Percentiles rank a stretch among this genome's conserved stretches.
These are phyloP conservation scores for Beauveria sp. DNA, from an alignment of 2,329 filamentous ascomycete species.

Conservation along the genomic window DNA sequence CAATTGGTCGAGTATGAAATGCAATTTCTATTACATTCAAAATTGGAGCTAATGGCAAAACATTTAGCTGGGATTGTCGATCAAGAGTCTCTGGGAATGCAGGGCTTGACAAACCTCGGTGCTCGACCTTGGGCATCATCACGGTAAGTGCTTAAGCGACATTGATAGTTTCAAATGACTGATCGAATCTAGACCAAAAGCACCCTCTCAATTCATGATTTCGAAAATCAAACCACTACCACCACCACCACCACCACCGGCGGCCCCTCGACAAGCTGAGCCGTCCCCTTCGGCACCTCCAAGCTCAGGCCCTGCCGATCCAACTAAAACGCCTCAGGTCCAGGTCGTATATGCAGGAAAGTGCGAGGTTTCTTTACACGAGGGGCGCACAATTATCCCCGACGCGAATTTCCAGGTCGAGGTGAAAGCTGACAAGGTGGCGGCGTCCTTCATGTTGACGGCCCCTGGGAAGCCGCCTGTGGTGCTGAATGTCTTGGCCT, in stretches of 20 bases:
- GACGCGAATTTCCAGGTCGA: neutral
- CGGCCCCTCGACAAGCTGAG: neutral
- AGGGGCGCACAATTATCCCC: neutral
- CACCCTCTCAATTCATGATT: neutral
- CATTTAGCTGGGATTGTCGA: neutral
- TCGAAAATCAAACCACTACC: neutral
- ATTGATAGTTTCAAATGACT: neutral
- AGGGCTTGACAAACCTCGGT: neutral
- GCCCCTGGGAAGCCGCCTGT: slow-evolving; percentile 9
- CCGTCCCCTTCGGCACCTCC: neutral
- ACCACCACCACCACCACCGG: neutral
- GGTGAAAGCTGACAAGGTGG: neutral
- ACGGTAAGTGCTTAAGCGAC: neutral
- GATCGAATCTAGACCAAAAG: neutral
- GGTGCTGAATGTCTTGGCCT: slow-evolving; percentile 16
- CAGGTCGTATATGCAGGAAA: neutral
- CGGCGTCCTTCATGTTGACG: slow-evolving; percentile 17
- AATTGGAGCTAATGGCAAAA: neutral
- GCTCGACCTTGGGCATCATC: slow-evolving; percentile 6
- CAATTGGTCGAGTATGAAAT: slow-evolving; percentile 1
- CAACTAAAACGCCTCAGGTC: neutral
- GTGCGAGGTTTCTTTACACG: neutral
- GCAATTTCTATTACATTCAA: no score
- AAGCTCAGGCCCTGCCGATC: neutral
- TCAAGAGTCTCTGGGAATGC: slow-evolving; percentile 6